phyloP scores from a whole-genome alignment of 2,329 filamentous ascomycete species.

The Fusarium dimerum region DNA sequence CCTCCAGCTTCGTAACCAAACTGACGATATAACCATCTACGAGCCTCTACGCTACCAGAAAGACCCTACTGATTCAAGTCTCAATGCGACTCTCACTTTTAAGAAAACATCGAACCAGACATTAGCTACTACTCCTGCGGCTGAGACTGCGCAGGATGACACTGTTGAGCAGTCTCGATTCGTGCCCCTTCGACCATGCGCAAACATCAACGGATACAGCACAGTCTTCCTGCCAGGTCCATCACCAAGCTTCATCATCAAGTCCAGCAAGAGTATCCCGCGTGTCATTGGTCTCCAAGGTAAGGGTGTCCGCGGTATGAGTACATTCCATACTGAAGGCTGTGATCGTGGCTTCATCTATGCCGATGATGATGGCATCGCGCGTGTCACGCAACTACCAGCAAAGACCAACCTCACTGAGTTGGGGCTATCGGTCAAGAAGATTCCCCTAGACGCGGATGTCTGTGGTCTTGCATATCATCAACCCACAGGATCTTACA shows the following conservation, averaged over 20 bases:
- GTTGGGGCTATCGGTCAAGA: slow-evolving; percentile 73
- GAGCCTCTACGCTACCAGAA: slow-evolving; percentile 66
- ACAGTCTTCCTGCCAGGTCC: slow-evolving; percentile 80
- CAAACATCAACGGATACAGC: slow-evolving; percentile 74
- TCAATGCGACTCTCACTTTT: slow-evolving; percentile 67
- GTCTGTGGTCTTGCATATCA: slow-evolving; percentile 77
- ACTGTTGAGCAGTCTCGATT: slow-evolving; percentile 47
- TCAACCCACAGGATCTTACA: slow-evolving; percentile 71
- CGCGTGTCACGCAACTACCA: slow-evolving; percentile 74
- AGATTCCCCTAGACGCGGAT: slow-evolving; percentile 69
- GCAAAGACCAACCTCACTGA: slow-evolving; percentile 67
- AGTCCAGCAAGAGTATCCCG: slow-evolving; percentile 75
- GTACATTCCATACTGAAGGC: slow-evolving; percentile 72
- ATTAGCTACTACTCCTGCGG: slow-evolving; percentile 58
- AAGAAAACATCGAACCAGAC: slow-evolving; percentile 71
- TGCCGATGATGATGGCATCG: slow-evolving; percentile 69
- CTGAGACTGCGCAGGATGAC: slow-evolving; percentile 50
- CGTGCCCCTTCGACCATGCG: slow-evolving; percentile 57
- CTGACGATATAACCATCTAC: slow-evolving; percentile 85
- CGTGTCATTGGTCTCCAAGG: slow-evolving; percentile 74
- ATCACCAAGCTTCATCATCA: slow-evolving; percentile 80
- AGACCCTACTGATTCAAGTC: slow-evolving; percentile 37
- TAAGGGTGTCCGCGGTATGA: slow-evolving; percentile 68
- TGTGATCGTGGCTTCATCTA: slow-evolving; percentile 85
- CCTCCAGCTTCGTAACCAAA: slow-evolving; percentile 69